Percentiles rank a stretch among this genome's conserved stretches.
These are phyloP conservation scores for Didymella glomerata DNA, from an alignment of 2,329 filamentous ascomycete species.

Conservation along the genomic window DNA sequence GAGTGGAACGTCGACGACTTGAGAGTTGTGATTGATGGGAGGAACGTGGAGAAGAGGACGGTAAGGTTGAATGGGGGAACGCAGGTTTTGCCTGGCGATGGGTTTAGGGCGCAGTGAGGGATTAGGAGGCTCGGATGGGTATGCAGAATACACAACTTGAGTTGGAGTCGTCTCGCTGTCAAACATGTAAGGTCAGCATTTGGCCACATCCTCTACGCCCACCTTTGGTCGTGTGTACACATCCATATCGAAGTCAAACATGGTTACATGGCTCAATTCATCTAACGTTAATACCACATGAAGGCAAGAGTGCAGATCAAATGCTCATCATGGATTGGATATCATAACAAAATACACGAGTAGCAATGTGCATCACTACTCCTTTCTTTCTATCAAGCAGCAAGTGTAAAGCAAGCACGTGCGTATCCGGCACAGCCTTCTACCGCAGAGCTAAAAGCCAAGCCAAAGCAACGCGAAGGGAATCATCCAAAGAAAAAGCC, in stretches of 20 bases:
- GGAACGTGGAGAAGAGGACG: slow-evolving; percentile 23
- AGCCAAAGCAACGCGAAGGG: slow-evolving; percentile 11
- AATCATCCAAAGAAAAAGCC: not conserved
- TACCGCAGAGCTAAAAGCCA: slow-evolving; percentile 9
- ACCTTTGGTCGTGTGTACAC: too few species aligned
- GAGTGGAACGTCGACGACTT: not conserved
- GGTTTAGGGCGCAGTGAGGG: not conserved
- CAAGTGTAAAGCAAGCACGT: slow-evolving; percentile 17
- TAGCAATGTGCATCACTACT: slow-evolving; percentile 7
- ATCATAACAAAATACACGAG: slow-evolving; percentile 16
- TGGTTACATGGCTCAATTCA: too few species aligned
- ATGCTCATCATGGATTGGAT: slow-evolving; percentile 14
- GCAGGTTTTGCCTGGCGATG: slow-evolving; percentile 13
- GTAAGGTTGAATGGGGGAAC: slow-evolving; percentile 18
- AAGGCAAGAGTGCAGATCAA: too few species aligned
- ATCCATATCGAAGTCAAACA: too few species aligned
- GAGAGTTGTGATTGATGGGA: slow-evolving; percentile 23
- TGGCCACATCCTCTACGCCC: too few species aligned
- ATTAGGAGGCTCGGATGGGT: not conserved
- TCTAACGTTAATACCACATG: too few species aligned
- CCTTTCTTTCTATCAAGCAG: slow-evolving; percentile 17
- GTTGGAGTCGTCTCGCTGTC: too few species aligned
- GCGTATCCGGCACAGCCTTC: slow-evolving; percentile 22
- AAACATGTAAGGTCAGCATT: too few species aligned
- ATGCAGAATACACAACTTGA: too few species aligned